A percentile compares a stretch with the other conserved stretches of the same genome.
These are phyloP conservation scores for Lichenothelia convexa DNA, from an alignment of 495 filamentous ascomycete species.

Conservation along the genomic window DNA sequence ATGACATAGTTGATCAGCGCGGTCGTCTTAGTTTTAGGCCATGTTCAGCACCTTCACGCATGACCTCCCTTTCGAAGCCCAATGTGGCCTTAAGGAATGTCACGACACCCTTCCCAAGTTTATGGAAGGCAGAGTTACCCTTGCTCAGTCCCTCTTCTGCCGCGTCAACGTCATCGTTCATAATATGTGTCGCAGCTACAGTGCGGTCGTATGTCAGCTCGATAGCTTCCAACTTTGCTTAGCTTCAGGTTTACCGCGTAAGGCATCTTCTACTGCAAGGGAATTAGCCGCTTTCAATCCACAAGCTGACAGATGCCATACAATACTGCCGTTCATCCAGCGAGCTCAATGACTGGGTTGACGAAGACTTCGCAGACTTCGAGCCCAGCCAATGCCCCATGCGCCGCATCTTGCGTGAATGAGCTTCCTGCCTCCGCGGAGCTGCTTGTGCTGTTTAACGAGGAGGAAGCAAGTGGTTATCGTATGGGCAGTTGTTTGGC, in stretches of 20 bases:
- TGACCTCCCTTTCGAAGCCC: constrained; percentile 87
- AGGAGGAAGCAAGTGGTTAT: too few species aligned
- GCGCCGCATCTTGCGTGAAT: constrained; percentile 9
- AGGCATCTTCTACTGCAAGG: not conserved
- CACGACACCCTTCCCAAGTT: constrained; percentile 60
- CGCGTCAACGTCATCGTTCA: constrained; percentile 83
- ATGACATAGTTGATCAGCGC: too few species aligned
- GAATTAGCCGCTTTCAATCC: not conserved
- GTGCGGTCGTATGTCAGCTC: constrained; percentile 9
- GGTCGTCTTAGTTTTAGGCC: constrained; percentile 1
- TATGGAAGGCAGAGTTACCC: constrained; percentile 77
- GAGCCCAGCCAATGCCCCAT: constrained; percentile 37
- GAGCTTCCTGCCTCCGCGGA: not conserved
- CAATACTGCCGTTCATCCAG: constrained; percentile 40
- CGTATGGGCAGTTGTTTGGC: too few species aligned
- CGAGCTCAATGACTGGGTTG: constrained; percentile 40
- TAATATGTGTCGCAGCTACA: constrained; percentile 48
- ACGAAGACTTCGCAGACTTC: constrained; percentile 28
- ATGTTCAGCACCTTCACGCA: constrained; percentile 63
- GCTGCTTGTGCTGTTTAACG: too few species aligned
- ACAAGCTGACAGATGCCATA: constrained; percentile 21
- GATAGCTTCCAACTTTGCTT: too few species aligned
- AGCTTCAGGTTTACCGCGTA: too few species aligned
- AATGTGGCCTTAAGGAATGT: constrained; percentile 72
- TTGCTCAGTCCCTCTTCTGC: constrained; percentile 58